Evolutionary conservation across 2,329 filamentous ascomycete genomes (phyloP).

Genomic region (Phaeosphaeria sp.): DNA sequence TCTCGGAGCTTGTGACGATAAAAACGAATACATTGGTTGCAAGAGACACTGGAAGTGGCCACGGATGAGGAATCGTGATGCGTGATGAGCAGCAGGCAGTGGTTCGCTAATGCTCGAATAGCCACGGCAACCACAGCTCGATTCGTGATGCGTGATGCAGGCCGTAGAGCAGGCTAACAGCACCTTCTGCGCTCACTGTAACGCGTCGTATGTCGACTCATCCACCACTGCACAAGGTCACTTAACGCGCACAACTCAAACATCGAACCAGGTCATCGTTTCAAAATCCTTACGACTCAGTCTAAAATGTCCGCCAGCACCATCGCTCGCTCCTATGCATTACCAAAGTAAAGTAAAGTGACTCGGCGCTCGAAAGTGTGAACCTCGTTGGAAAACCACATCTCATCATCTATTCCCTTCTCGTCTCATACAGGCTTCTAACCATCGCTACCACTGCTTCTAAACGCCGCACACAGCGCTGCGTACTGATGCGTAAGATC

Average conservation of each 20-base stretch:
- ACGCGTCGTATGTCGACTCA: not conserved
- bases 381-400: not conserved
- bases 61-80: not conserved
- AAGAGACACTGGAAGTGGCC: conserved; percentile 19
- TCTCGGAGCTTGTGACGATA: conserved; percentile 47
- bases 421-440: conserved; percentile 47
- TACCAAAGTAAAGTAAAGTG: conserved; percentile 6
- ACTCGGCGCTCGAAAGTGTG: not conserved
- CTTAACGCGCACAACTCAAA: not conserved
- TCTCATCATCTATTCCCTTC: not conserved
- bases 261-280: not conserved
- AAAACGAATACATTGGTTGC: conserved; percentile 50
- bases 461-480: conserved; percentile 90
- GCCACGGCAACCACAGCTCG: too few relatives aligned
- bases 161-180: not conserved
- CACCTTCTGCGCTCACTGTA: too few relatives aligned
- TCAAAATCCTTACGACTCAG: not conserved
- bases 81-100: too few relatives aligned
- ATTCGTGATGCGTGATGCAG: too few relatives aligned
- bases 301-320: conserved; percentile 8
- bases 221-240: not conserved
- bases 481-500: conserved; percentile 97
- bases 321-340: conserved; percentile 19
- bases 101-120: too few relatives aligned
- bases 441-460: conserved; percentile 89